Evolutionary conservation across 1,284 basidiomycete genomes (phyloP), one percentile per base, ranked within the genome.

Genomic region (Melampsora americana): DNA sequence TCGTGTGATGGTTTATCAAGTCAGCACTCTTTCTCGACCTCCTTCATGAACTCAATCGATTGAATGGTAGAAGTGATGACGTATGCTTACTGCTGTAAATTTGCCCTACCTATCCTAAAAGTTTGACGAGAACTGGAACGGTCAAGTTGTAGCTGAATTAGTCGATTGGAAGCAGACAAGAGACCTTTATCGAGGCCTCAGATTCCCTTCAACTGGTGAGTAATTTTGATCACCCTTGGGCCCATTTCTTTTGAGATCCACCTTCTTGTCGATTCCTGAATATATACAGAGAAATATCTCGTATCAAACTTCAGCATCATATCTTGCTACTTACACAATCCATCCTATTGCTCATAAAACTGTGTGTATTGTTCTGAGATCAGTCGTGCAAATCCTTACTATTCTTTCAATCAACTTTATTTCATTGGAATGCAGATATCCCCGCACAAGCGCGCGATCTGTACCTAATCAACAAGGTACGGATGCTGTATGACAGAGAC

Each of bases 1-100:
- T 81, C 87, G 92, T 11, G 90, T 93, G n/a, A 85, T 95, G 82
- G 86, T 93, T n/a, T 94, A 94, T 81, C 91, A 92, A 83, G 90
- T 90, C n/a, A 20, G 61, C 48, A 5, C 28, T n/a, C 53, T 56
- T 56, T 6, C 18, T 23, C 28, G 14, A 42, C 12, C 42, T 16
- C n/a, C 53, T 16, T 44, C 28, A 32, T 20, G 48, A 14, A 20
- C 28, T 28, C n/a, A n/a, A n/a, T n/a, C n/a, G n/a, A n/a, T n/a
- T 67, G 69, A 46, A 39, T 73, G 16, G 12, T 66, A 18, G n/a
- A 23, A n/a, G 53, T 56, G 2, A n/a, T 56, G n/a, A 23, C 53
- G 20, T 67, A 42, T 42, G 56, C 64, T 16, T 42, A 59, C 35
- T 26, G 23, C n/a, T 46, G 35, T 30, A 42, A 18, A 32, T 44